Evolutionary conservation across 495 filamentous ascomycete genomes (phyloP), one percentile per base, ranked within the genome.

Genomic region (Elaphomyces granulatus): DNA sequence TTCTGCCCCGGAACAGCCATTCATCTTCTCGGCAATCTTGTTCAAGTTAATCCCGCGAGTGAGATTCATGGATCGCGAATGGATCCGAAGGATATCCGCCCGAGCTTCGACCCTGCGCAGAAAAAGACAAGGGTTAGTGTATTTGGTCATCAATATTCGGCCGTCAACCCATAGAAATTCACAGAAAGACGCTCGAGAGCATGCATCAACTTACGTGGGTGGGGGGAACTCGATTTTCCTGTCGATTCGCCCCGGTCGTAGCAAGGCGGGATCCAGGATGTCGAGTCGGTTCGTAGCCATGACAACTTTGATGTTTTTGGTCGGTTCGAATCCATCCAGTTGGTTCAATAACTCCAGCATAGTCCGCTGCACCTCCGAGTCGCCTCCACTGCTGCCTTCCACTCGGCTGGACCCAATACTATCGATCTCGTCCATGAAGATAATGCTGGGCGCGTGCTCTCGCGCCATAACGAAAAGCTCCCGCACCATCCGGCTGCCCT

Each of bases 381-480:
- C 90, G 51, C 92, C 90, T 30, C 86, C 87, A 10, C 83, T 87
- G 36, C 81, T 87, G 1, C 87, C 87, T 48, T 99, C 90, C 45
- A 99, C 93, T 49, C 90, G 83, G 35, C 86, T 93, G 4, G 86
- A 94, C 21, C 92, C 90, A 64, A 99, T 99, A 43, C 83, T 92
- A 61, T 99, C 90, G 64, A 99, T 96, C 59, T 99, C 90, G 64
- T 99, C 90, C 88, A 99, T 99, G 70, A 99, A 99, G 61, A 99
- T 99, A 57, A 99, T 99, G 52, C 83, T 92, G n/a, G 90, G 90
- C 0, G 90, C 92, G 53, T 99, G 92, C 60, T 99, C 90, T 55
- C 90, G 74, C 14, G 90, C 90, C 90, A 99, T 99, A 53, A 96
- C 83, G 66, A 99, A 99, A 14, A 99, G 68, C 64, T 99, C 90